Conservation (phyloP, 768 basidiomycete genomes). For the Calvatia gigantea region DNA sequence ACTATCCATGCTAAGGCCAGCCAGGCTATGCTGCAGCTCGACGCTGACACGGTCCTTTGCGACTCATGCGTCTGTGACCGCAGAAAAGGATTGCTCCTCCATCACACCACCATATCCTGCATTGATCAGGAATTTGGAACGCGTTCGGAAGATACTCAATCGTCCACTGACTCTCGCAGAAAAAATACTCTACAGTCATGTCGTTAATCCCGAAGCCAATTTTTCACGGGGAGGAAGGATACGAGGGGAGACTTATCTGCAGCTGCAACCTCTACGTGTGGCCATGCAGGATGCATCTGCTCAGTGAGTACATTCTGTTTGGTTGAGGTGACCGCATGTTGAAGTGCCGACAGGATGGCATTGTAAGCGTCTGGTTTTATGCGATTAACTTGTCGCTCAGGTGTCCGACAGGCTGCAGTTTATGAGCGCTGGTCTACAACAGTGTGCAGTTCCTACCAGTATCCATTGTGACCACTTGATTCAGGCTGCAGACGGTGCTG, state of each 20-base stretch:
- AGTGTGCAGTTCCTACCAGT: slow-evolving; percentile 82
- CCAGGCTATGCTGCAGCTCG: slow-evolving; percentile 21
- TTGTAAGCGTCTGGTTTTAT: slow-evolving; percentile 43
- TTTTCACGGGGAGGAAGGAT: slow-evolving; percentile 63
- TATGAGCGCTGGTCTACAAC: slow-evolving; percentile 89
- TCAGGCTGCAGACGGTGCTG: slow-evolving; percentile 87
- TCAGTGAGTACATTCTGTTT: slow-evolving; percentile 53
- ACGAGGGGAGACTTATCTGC: slow-evolving; percentile 86
- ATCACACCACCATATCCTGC: slow-evolving; percentile 84
- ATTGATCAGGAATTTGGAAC: slow-evolving; percentile 66
- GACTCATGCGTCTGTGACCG: slow-evolving; percentile 31
- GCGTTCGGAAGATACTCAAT: slow-evolving; percentile 66
- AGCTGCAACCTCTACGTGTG: slow-evolving; percentile 87
- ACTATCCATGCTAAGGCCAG: slow-evolving; percentile 25
- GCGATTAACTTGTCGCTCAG: neutral
- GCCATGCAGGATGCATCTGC: slow-evolving; percentile 97
- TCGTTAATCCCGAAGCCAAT: slow-evolving; percentile 72
- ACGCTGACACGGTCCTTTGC: slow-evolving; percentile 29
- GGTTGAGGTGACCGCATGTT: slow-evolving; percentile 8
- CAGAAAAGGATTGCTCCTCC: slow-evolving; percentile 44
- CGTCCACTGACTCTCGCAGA: slow-evolving; percentile 92
- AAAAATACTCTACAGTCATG: slow-evolving; percentile 95
- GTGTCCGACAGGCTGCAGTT: slow-evolving; percentile 72
- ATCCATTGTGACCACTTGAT: slow-evolving; percentile 99
- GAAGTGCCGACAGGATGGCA: slow-evolving; percentile 60